A percentile compares a stretch with the other conserved stretches of the same genome.
These are phyloP conservation scores for Ambrosiella xylebori DNA, from an alignment of 2,329 filamentous ascomycete species.

Conservation along the genomic window DNA sequence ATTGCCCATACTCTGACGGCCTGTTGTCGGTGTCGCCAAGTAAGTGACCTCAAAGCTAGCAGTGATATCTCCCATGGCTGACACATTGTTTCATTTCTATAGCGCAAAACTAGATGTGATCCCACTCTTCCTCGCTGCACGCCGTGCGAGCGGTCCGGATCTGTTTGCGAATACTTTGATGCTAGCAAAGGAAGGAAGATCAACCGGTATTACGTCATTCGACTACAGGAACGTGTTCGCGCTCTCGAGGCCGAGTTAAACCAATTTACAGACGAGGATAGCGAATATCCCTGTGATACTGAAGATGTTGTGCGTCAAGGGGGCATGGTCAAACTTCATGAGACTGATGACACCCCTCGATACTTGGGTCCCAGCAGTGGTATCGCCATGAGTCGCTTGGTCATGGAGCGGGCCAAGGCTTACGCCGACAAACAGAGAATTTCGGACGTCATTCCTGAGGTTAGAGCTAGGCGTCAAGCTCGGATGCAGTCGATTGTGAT, in stretches of 20 bases:
- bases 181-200: conserved; percentile 72
- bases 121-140: conserved; percentile 79
- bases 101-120: conserved; percentile 95
- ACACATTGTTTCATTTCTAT: not conserved
- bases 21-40: conserved; percentile 64
- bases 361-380: conserved; percentile 90
- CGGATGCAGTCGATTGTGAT: conserved; percentile 43
- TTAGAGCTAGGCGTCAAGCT: conserved; percentile 38
- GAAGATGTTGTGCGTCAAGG: conserved; percentile 79
- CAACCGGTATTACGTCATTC: conserved; percentile 80
- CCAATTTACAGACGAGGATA: conserved; percentile 61
- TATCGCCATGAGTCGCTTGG: conserved; percentile 81
- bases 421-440: conserved; percentile 84
- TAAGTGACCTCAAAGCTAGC: conserved; percentile 19
- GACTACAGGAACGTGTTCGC: conserved; percentile 72
- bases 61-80: not conserved
- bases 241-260: conserved; percentile 67
- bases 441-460: conserved; percentile 73
- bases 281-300: conserved; percentile 48
- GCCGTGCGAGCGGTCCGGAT: conserved; percentile 82
- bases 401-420: conserved; percentile 93
- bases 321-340: conserved; percentile 68
- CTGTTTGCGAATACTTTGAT: conserved; percentile 89
- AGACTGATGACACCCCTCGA: conserved; percentile 69
- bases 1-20: conserved; percentile 67